A percentile compares a stretch with the other conserved stretches of the same genome.
phyloP scores from a whole-genome alignment of 2,329 filamentous ascomycete species.

The Aspergillus pseudotamarii region DNA sequence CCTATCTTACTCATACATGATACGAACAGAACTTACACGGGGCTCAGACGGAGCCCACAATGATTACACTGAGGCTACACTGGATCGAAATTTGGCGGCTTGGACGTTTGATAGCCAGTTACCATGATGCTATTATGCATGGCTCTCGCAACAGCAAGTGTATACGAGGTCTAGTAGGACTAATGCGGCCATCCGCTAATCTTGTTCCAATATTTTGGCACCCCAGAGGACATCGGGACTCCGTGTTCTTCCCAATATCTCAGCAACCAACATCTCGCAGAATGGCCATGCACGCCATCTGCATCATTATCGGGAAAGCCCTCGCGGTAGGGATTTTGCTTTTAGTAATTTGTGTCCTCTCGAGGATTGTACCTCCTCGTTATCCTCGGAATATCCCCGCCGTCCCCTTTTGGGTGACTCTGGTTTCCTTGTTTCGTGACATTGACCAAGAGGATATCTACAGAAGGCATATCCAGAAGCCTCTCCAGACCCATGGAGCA shows the following conservation, averaged over 20 bases:
- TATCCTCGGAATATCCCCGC: slow-evolving; percentile 11
- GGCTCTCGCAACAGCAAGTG: not conserved
- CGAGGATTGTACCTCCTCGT: not conserved
- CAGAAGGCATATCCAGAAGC: slow-evolving; percentile 39
- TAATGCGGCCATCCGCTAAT: not conserved
- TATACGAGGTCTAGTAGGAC: not conserved
- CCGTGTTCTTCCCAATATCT: not conserved
- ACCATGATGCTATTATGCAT: not conserved
- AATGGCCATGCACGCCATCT: not conserved
- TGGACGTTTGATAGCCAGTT: not conserved
- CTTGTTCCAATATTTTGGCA: not conserved
- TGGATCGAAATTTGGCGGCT: not conserved
- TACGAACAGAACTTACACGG: not conserved
- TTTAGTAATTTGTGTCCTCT: not conserved
- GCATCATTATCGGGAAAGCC: not conserved
- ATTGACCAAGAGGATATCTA: slow-evolving; percentile 50
- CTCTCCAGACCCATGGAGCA: slow-evolving; percentile 32
- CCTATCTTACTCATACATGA: not conserved
- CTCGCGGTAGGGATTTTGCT: not conserved
- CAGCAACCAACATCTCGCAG: not conserved
- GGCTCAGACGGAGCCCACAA: not conserved
- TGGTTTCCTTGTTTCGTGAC: slow-evolving; percentile 47
- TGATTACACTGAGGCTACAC: not conserved
- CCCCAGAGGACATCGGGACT: not conserved
- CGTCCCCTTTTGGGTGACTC: slow-evolving; percentile 49